Evolutionary conservation across 2,329 filamentous ascomycete species (phyloP).

Genomic region (Colletotrichum camelliae): DNA sequence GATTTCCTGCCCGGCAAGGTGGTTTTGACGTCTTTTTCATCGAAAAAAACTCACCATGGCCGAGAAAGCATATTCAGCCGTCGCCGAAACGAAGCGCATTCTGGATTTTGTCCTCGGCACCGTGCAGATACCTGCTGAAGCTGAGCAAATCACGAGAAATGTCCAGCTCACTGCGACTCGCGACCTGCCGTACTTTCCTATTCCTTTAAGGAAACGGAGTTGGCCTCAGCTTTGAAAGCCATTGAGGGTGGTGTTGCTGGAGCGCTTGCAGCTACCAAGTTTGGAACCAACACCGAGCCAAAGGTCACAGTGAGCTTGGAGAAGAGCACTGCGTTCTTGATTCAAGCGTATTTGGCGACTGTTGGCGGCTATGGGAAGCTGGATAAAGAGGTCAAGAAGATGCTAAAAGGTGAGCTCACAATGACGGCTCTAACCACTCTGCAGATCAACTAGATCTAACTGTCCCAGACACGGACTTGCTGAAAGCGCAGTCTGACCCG

Average conservation of each 20-base stretch:
- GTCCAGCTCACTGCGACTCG: constrained; percentile 38
- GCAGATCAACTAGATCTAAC: neutral
- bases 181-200: constrained; percentile 49
- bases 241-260: constrained; percentile 42
- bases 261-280: constrained; percentile 32
- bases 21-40: neutral
- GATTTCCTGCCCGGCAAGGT: neutral
- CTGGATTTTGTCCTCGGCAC: constrained; percentile 31
- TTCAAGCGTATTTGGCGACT: constrained; percentile 38
- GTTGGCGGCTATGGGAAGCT: constrained; percentile 44
- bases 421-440: neutral
- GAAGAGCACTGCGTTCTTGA: constrained; percentile 49
- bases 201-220: constrained; percentile 52
- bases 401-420: constrained; percentile 32
- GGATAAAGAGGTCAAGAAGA: constrained; percentile 35
- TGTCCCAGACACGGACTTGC: constrained; percentile 69
- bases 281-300: constrained; percentile 14
- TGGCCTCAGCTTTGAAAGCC: constrained; percentile 47
- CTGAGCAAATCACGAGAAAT: constrained; percentile 22
- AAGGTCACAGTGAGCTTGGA: constrained; percentile 38
- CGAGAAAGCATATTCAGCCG: constrained; percentile 27
- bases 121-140: constrained; percentile 33
- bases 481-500: constrained; percentile 72
- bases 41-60: neutral
- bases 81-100: constrained; percentile 28